Percentiles rank a stretch among this genome's conserved stretches.
Conservation (phyloP, 176 grass and related monocot genomes). For the Hyparrhenia diplandra region DNA sequence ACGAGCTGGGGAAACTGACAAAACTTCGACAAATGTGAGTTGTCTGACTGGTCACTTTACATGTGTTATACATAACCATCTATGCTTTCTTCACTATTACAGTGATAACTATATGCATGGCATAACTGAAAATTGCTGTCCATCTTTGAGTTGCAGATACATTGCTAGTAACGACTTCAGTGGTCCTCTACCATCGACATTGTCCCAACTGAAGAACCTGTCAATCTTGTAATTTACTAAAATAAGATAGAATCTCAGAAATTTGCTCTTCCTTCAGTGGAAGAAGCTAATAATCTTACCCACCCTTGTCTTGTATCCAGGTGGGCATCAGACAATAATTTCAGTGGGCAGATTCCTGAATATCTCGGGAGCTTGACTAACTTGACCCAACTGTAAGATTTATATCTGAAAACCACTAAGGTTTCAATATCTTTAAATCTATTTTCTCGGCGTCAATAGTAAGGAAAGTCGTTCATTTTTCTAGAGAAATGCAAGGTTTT, state of each 20-base stretch:
- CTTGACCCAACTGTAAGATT: constrained; percentile 55
- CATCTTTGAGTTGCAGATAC: constrained; percentile 52
- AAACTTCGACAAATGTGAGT: constrained; percentile 62
- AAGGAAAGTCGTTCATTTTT: not conserved
- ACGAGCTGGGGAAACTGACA: constrained; percentile 67
- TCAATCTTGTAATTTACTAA: too few relatives aligned
- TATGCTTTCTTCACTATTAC: constrained; percentile 25
- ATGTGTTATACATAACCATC: not conserved
- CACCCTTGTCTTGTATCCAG: constrained; percentile 15
- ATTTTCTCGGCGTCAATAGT: constrained; percentile 3
- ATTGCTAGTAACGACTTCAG: constrained; percentile 33
- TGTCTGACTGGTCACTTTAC: not conserved
- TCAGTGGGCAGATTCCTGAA: constrained; percentile 70
- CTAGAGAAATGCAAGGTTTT: not conserved
- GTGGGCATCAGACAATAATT: constrained; percentile 63
- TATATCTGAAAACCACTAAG: not conserved
- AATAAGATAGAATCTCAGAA: too few relatives aligned
- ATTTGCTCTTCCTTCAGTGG: too few relatives aligned
- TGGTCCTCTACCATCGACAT: too few relatives aligned
- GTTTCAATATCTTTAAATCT: not conserved
- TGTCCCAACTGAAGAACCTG: too few relatives aligned
- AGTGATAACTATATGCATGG: constrained; percentile 14
- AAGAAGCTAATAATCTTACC: too few relatives aligned
- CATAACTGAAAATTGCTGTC: not conserved
- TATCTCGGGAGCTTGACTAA: constrained; percentile 59